A percentile compares a stretch with the other conserved stretches of the same genome.
Evolutionary conservation across 2,329 filamentous ascomycete genomes (phyloP).

Genomic region (Hypoxylon sp.): DNA sequence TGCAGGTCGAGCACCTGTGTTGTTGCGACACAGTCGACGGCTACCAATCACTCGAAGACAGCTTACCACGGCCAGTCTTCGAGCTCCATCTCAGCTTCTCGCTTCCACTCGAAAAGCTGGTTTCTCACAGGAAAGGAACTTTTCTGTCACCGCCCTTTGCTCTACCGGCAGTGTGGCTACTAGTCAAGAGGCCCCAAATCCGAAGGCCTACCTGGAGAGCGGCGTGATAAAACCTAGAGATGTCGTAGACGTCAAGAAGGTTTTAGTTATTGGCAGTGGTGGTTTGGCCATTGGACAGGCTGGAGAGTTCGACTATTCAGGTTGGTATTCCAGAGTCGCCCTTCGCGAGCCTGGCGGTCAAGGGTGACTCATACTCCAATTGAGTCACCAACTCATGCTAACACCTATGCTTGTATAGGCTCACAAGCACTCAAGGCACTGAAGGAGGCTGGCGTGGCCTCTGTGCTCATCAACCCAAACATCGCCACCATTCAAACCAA

Average conservation of each 20-base stretch:
- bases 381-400: constrained; percentile 35
- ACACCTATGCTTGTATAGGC: constrained; percentile 67
- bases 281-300: constrained; percentile 97
- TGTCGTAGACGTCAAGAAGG: constrained; percentile 93
- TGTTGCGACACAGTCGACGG: constrained; percentile 70
- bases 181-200: constrained; percentile 80
- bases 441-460: constrained; percentile 92
- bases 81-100: constrained; percentile 55
- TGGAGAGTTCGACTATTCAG: constrained; percentile 98
- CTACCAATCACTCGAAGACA: constrained; percentile 63
- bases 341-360: constrained; percentile 41
- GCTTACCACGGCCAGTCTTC: constrained; percentile 59
- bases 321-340: constrained; percentile 66
- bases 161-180: constrained; percentile 57
- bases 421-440: constrained; percentile 97
- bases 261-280: constrained; percentile 95
- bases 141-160: constrained; percentile 63
- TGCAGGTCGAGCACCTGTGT: constrained; percentile 70
- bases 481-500: constrained; percentile 99
- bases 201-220: constrained; percentile 90
- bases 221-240: constrained; percentile 85
- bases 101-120: constrained; percentile 56
- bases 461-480: constrained; percentile 96
- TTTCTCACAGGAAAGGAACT: constrained; percentile 63
- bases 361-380: constrained; percentile 44